Percentiles rank a stretch among this genome's conserved stretches.
These are phyloP conservation scores for Eleusine indica DNA, from an alignment of 176 grass and related monocot genomes.

Conservation along the genomic window DNA sequence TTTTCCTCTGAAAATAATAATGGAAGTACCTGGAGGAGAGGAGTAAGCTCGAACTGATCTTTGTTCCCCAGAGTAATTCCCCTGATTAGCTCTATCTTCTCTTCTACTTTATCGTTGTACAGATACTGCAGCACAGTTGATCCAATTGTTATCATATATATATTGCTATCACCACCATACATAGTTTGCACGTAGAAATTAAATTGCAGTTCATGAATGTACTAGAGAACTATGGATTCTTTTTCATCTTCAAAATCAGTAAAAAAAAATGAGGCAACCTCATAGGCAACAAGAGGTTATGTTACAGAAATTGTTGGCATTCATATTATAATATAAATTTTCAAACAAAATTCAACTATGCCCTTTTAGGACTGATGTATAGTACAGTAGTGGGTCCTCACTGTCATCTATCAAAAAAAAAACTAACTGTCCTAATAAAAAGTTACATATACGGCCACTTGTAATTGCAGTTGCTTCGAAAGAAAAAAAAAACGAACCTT, in stretches of 20 bases:
- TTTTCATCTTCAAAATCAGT: background rate
- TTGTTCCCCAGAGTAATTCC: conserved; percentile 62
- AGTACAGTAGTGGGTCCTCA: background rate
- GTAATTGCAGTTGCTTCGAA: background rate
- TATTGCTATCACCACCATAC: conserved; percentile 19
- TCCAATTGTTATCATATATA: background rate
- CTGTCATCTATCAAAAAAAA: too few relatives aligned
- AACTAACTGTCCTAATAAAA: background rate
- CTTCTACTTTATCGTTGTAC: conserved; percentile 62
- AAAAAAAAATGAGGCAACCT: background rate
- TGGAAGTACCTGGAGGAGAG: conserved; percentile 61
- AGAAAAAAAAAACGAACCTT: background rate
- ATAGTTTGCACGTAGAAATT: background rate
- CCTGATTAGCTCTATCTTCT: conserved; percentile 73
- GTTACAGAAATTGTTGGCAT: background rate
- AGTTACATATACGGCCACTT: background rate
- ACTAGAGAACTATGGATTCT: background rate
- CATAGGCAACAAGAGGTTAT: background rate
- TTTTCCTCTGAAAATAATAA: background rate
- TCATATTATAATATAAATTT: background rate
- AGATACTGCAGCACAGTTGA: conserved; percentile 53
- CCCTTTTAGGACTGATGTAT: background rate
- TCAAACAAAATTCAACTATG: background rate
- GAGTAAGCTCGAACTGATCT: conserved; percentile 78
- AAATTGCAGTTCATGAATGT: background rate